Evolutionary conservation across 352 stramenopile genomes (phyloP).

Genomic region (Pythium periplocum): DNA sequence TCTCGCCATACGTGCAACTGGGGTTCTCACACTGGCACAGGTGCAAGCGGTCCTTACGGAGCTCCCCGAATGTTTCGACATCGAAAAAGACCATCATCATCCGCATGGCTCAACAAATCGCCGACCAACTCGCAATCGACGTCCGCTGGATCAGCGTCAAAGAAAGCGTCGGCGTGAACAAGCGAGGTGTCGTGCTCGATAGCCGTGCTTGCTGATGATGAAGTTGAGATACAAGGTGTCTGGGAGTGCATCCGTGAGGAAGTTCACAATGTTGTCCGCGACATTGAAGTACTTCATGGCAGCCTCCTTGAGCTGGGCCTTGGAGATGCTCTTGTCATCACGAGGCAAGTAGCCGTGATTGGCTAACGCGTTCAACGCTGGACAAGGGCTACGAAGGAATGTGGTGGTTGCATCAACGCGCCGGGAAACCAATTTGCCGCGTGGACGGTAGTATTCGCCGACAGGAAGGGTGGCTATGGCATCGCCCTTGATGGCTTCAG

Average conservation of each 20-base stretch:
- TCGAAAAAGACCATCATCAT: too few relatives aligned
- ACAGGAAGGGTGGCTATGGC: too few relatives aligned
- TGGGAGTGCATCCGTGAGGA: slow-evolving; percentile 7
- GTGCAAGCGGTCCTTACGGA: too few relatives aligned
- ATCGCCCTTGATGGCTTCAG: too few relatives aligned
- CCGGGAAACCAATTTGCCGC: slow-evolving; percentile 15
- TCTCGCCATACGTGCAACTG: too few relatives aligned
- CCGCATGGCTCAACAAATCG: too few relatives aligned
- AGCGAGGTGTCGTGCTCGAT: slow-evolving; percentile 44
- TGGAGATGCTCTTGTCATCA: slow-evolving; percentile 27
- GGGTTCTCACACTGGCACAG: too few relatives aligned
- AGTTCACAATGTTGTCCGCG: background rate
- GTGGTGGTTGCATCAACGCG: slow-evolving; percentile 16
- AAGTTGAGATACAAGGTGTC: slow-evolving; percentile 9
- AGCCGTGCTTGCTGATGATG: slow-evolving; percentile 27
- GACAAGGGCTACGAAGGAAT: slow-evolving; percentile 33
- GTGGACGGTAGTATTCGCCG: slow-evolving; percentile 29
- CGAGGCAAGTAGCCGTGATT: slow-evolving; percentile 28
- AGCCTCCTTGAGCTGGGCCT: slow-evolving; percentile 4
- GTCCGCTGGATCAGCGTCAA: too few relatives aligned
- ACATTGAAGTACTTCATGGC: slow-evolving; percentile 17
- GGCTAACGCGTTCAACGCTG: slow-evolving; percentile 33
- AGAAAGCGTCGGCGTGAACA: slow-evolving; percentile 15
- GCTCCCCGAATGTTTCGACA: too few relatives aligned
- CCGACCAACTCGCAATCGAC: too few relatives aligned